Conservation (phyloP, 257 asterid species). For the Lycium barbarum region DNA sequence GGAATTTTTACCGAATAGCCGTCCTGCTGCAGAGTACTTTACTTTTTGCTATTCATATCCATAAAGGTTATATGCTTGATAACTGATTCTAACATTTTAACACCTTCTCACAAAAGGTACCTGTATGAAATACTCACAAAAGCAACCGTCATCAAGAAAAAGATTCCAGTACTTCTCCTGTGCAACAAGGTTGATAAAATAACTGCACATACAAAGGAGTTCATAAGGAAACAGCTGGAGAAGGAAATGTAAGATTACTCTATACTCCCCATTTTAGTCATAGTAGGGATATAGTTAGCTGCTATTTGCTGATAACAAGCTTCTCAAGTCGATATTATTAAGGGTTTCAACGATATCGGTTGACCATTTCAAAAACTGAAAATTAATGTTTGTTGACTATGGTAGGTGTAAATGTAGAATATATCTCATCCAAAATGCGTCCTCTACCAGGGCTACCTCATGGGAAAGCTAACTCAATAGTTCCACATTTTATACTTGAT, state of each 20-base stretch:
- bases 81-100: constrained; percentile 16
- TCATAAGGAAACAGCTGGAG: constrained; percentile 78
- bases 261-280: background rate
- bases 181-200: constrained; percentile 93
- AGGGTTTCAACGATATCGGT: background rate
- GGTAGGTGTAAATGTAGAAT: background rate
- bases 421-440: background rate
- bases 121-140: constrained; percentile 79
- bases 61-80: background rate
- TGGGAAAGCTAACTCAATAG: background rate
- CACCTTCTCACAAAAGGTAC: constrained; percentile 54
- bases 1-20: constrained; percentile 76
- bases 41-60: background rate
- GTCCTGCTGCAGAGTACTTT: constrained; percentile 76
- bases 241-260: constrained; percentile 53
- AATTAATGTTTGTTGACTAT: background rate
- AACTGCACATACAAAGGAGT: constrained; percentile 85
- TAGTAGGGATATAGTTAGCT: background rate
- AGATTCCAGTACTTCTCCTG: constrained; percentile 65
- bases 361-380: background rate
- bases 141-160: constrained; percentile 69
- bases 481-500: background rate
- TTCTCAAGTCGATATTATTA: background rate
- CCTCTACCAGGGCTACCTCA: background rate
- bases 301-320: background rate